These are phyloP conservation scores for Candida xiaguanensis DNA, from an alignment of 805 yeast species.

Conservation along the genomic window DNA sequence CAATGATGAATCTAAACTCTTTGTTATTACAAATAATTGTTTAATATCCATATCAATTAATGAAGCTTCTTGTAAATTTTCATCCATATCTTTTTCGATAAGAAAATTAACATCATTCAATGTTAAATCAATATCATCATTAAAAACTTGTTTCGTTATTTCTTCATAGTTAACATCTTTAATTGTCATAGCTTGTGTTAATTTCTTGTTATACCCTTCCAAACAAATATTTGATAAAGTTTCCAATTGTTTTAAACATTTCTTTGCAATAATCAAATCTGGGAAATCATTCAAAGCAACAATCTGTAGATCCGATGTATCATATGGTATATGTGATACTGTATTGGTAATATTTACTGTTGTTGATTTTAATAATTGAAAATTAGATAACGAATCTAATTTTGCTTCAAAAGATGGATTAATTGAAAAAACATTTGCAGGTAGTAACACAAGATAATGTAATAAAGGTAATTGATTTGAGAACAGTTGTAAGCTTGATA, in stretches of 20 bases:
- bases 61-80: constrained; percentile 21
- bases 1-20: constrained; percentile 25
- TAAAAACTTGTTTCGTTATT: constrained; percentile 19
- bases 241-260: constrained; percentile 27
- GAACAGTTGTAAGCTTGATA: constrained; percentile 24
- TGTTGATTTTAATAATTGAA: constrained; percentile 21
- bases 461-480: constrained; percentile 20
- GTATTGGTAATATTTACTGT: constrained; percentile 23
- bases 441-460: constrained; percentile 31
- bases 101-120: constrained; percentile 15
- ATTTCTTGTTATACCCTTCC: constrained; percentile 37
- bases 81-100: constrained; percentile 15
- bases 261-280: constrained; percentile 16
- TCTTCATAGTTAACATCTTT: constrained; percentile 14
- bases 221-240: constrained; percentile 23
- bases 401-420: constrained; percentile 26
- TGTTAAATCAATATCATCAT: constrained; percentile 24
- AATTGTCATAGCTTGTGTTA: constrained; percentile 23
- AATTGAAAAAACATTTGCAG: constrained; percentile 33
- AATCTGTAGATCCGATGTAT: constrained; percentile 31
- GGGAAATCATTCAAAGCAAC: constrained; percentile 31
- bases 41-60: constrained; percentile 39
- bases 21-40: constrained; percentile 23
- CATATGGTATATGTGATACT: constrained; percentile 41
- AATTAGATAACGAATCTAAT: constrained; percentile 26